Evolutionary conservation across 164 flowering plant genomes (phyloP), one percentile per base, ranked within the genome.

Genomic region (Cinnamomum chago): DNA sequence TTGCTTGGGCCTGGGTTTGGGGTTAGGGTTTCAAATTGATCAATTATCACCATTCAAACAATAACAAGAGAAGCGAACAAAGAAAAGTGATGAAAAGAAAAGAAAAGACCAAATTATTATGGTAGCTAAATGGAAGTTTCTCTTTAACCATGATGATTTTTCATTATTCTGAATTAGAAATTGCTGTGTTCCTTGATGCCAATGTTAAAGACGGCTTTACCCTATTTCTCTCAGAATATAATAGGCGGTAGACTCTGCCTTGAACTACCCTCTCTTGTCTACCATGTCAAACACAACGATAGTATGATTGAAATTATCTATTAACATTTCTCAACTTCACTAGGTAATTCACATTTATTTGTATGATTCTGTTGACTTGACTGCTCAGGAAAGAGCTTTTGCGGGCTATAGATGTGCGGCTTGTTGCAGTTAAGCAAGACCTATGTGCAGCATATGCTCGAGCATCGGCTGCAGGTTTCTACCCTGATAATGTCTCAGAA

Each of bases 351-450:
- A 5, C 22, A 35, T 50, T 27, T 28, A 7, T 40, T 40, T 40
- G 10, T 25, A 55, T 60, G 51, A 50, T 15, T 73, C 17, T 20
- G 50, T 4, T 58, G 55, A 10, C 2, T 62, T 71, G 18, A 72
- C 47, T 60, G 5, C 67, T 20, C 73, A 91, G 98, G 86, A 89
- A 86, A 82, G 96, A 91, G 84, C 96, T 93, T 71, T 78, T 91
- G 73, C 85, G 90, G 79, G 98, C 98, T 24, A 90, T 93, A 75
- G 93, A 93, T 82, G 88, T 91, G 50, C 79, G 98, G 65, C 90
- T 90, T 74, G 72, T 47, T 70, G 90, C 96, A 2, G 88, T 88
- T 66, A 84, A 79, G 80, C 93, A 91, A 81, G 97, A 93, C 78
- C 77, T 91, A 55, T 72, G 82, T 58, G 79, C 86, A 28, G 92